Conservation (phyloP, 1,284 basidiomycete genomes). For the Phaffia rhodozyma region DNA sequence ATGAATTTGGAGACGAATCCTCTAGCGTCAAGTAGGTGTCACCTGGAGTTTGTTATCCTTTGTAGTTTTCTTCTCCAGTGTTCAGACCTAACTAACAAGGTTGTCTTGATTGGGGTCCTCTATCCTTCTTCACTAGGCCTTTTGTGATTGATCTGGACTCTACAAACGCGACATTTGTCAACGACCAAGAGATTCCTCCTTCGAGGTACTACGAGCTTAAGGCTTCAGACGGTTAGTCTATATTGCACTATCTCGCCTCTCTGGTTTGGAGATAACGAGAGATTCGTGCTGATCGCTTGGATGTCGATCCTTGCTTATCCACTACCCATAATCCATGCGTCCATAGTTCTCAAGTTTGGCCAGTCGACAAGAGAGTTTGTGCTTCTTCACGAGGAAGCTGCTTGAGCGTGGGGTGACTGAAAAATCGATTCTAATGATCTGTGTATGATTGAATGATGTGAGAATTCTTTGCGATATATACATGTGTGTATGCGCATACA, state of each 20-base stretch:
- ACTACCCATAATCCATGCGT: neutral
- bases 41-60: neutral
- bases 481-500: neutral
- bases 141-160: conserved; percentile 95
- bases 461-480: neutral
- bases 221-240: conserved; percentile 62
- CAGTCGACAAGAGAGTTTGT: conserved; percentile 79
- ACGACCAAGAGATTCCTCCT: conserved; percentile 68
- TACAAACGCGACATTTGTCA: conserved; percentile 88
- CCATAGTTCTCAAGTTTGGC: conserved; percentile 78
- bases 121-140: conserved; percentile 44
- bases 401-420: neutral
- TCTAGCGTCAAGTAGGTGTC: conserved; percentile 59
- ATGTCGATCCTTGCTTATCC: neutral
- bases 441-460: neutral
- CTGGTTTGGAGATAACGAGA: neutral
- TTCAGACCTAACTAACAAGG: conserved; percentile 16
- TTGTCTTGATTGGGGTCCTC: neutral
- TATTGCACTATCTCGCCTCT: neutral
- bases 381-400: conserved; percentile 64
- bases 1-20: conserved; percentile 74
- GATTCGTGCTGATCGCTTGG: too few relatives aligned
- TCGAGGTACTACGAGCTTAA: conserved; percentile 85
- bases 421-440: neutral
- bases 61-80: conserved; percentile 5